Conservation (phyloP, 106 monocot genomes). For the Apostasia ramifera region DNA sequence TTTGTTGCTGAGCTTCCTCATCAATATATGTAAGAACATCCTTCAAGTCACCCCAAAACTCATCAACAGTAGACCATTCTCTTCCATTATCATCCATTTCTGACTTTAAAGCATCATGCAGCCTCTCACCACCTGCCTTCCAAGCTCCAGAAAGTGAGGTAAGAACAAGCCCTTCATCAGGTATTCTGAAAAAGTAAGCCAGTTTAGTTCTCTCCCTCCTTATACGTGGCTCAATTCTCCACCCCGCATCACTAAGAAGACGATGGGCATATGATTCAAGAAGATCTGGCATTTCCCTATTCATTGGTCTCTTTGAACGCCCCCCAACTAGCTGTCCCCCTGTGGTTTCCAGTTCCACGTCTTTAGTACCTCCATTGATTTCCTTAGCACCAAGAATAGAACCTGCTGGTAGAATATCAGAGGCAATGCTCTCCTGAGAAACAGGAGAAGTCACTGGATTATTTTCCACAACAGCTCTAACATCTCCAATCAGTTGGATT, state of each 20-base stretch:
- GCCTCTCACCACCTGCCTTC: conserved; percentile 59
- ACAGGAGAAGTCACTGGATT: conserved; percentile 18
- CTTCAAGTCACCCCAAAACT: conserved; percentile 66
- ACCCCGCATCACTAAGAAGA: conserved; percentile 64
- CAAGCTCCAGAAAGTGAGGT: conserved; percentile 62
- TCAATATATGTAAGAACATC: conserved; percentile 42
- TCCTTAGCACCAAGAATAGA: conserved; percentile 7
- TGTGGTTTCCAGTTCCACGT: conserved; percentile 2
- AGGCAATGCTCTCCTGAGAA: conserved; percentile 36
- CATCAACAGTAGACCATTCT: conserved; percentile 57
- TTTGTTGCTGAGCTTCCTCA: conserved; percentile 6
- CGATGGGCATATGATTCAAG: conserved; percentile 57
- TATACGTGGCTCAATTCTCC: conserved; percentile 47
- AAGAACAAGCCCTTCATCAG: conserved; percentile 22
- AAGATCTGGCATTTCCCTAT: conserved; percentile 34
- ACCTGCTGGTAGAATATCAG: conserved; percentile 9
- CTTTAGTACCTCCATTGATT: neutral
- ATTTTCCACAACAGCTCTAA: conserved; percentile 9
- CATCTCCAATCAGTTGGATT: conserved; percentile 6
- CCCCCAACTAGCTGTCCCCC: conserved; percentile 1
- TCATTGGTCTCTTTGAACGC: conserved; percentile 12
- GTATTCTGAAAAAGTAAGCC: conserved; percentile 40
- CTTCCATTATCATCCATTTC: conserved; percentile 26
- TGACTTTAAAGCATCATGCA: conserved; percentile 15
- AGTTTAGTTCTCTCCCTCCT: conserved; percentile 40